A percentile compares a stretch with the other conserved stretches of the same genome.
These are phyloP conservation scores for Fabrea salina DNA, from an alignment of 169 alveolate species.

Conservation along the genomic window DNA sequence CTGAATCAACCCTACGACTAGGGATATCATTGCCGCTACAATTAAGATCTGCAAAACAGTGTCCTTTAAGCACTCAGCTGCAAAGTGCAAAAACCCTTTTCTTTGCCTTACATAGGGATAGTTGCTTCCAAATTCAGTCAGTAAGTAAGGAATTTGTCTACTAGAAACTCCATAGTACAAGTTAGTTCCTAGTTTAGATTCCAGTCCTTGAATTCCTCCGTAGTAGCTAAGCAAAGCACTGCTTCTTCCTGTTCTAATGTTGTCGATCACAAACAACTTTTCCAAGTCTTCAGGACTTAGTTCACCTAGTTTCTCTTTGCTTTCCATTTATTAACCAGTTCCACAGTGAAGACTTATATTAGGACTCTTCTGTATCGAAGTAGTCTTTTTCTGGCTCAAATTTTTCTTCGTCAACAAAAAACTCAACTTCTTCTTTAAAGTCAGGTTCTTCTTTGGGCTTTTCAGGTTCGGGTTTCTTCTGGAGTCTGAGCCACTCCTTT, in stretches of 20 bases:
- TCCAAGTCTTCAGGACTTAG: not conserved
- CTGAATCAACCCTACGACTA: constrained; percentile 12
- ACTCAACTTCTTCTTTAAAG: too few relatives aligned
- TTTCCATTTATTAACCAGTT: too few relatives aligned
- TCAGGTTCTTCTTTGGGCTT: too few relatives aligned
- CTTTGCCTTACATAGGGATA: constrained; percentile 39
- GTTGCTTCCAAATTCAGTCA: constrained; percentile 45
- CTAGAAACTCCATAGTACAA: not conserved
- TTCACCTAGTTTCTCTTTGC: too few relatives aligned
- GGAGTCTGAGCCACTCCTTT: too few relatives aligned
- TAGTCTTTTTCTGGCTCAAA: too few relatives aligned
- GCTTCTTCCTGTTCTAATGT: constrained; percentile 10
- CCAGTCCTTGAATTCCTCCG: not conserved
- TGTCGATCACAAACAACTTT: constrained; percentile 8
- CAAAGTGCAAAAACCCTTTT: constrained; percentile 38
- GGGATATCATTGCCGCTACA: constrained; percentile 12
- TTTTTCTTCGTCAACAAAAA: too few relatives aligned
- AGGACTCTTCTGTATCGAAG: too few relatives aligned
- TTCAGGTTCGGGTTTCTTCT: too few relatives aligned
- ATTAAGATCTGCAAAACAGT: not conserved
- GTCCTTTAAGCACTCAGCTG: constrained; percentile 43
- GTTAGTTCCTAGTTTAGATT: not conserved
- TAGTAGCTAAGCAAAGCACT: not conserved
- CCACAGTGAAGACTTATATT: too few relatives aligned
- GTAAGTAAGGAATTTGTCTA: not conserved